Percentiles rank a stretch among this genome's conserved stretches.
Conservation (phyloP, 1,284 basidiomycete genomes). For the Puccinia coronata region DNA sequence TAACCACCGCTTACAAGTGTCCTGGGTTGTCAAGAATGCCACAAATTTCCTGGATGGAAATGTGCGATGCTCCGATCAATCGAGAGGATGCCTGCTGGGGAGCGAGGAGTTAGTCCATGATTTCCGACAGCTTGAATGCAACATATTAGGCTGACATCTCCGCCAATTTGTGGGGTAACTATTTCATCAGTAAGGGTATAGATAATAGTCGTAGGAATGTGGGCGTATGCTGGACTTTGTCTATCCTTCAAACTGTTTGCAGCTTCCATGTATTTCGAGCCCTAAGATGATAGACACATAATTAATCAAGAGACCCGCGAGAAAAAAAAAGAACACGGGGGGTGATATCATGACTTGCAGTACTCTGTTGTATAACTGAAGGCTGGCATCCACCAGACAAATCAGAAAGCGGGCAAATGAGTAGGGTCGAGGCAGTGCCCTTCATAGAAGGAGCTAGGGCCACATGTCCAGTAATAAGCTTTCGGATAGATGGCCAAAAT, state of each 20-base stretch:
- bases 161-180: conserved; percentile 49
- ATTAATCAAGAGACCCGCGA: background rate
- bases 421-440: background rate
- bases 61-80: conserved; percentile 27
- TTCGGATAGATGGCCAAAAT: conserved; percentile 34
- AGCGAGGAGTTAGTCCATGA: no score
- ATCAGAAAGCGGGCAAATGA: background rate
- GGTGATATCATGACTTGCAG: background rate
- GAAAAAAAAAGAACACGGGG: background rate
- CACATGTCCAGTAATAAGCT: conserved; percentile 10
- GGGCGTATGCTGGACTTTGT: conserved; percentile 28
- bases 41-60: conserved; percentile 24
- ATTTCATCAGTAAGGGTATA: conserved; percentile 51
- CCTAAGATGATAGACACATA: background rate
- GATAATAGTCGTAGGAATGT: conserved; percentile 50
- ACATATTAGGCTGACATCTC: background rate
- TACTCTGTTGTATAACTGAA: conserved; percentile 19
- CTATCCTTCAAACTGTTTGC: conserved; percentile 2
- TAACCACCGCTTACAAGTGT: conserved; percentile 35
- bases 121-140: no score
- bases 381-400: conserved; percentile 12
- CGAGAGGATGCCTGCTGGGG: conserved; percentile 34
- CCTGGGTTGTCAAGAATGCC: background rate
- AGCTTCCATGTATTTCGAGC: conserved; percentile 12
- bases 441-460: conserved; percentile 12